Evolutionary conservation across 176 grass and related monocot species (phyloP).

Genomic region (Lolium multiflorum): DNA sequence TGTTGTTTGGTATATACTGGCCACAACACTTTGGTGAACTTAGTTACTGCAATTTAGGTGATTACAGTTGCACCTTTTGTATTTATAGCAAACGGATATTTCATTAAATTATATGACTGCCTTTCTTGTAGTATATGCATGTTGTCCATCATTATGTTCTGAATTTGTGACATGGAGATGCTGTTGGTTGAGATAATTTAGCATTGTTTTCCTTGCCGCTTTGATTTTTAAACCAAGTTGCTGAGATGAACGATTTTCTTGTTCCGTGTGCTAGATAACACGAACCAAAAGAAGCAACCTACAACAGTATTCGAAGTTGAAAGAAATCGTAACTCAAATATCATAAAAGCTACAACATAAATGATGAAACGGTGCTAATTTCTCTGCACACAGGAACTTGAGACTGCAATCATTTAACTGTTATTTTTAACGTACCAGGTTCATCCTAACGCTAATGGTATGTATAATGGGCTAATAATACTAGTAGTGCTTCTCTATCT

Average conservation of each 20-base stretch:
- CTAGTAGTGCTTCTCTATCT: neutral
- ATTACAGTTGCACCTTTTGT: slow-evolving; percentile 69
- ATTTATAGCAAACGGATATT: slow-evolving; percentile 58
- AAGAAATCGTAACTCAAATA: neutral
- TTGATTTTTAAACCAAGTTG: neutral
- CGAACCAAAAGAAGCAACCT: neutral
- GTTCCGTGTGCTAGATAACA: slow-evolving; percentile 11
- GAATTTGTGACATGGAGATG: slow-evolving; percentile 35
- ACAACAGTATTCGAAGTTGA: neutral
- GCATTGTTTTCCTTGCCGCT: neutral
- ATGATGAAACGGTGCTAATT: neutral
- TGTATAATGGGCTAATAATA: neutral
- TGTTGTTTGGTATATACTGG: slow-evolving; percentile 84
- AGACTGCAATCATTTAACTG: neutral
- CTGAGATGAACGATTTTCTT: neutral
- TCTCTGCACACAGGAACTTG: neutral
- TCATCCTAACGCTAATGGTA: neutral
- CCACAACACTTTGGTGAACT: slow-evolving; percentile 57
- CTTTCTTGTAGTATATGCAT: slow-evolving; percentile 45
- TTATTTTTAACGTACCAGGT: neutral
- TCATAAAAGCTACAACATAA: neutral
- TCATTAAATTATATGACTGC: slow-evolving; percentile 52
- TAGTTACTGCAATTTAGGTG: slow-evolving; percentile 64
- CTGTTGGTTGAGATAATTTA: slow-evolving; percentile 24
- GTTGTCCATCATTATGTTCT: slow-evolving; percentile 29